These are phyloP conservation scores for Pyrus bretschneideri DNA, from an alignment of 306 rosid species.

Conservation along the genomic window DNA sequence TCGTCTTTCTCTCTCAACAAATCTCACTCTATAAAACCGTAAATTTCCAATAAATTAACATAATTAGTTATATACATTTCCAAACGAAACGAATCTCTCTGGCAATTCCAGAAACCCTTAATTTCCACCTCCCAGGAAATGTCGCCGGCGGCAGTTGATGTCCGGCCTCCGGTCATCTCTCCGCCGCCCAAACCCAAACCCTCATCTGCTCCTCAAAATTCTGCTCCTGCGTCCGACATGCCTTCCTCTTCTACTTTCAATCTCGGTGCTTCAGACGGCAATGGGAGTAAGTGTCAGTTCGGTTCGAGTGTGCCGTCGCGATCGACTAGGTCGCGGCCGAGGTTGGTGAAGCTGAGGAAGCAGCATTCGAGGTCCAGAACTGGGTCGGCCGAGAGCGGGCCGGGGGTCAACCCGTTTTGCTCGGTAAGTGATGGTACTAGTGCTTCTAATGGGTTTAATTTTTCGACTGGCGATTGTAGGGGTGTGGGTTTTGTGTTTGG, in stretches of 20 bases:
- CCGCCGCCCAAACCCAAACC: conserved; percentile 7
- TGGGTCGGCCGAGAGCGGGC: conserved; percentile 13
- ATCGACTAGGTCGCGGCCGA: conserved; percentile 39
- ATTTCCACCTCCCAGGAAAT: conserved; percentile 17
- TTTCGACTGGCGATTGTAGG: not conserved
- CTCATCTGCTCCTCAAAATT: conserved; percentile 13
- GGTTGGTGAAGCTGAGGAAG: conserved; percentile 59
- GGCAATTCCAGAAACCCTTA: conserved; percentile 28
- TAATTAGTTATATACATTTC: not conserved
- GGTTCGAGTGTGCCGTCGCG: conserved; percentile 5
- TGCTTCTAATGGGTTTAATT: conserved; percentile 8
- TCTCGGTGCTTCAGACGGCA: conserved; percentile 15
- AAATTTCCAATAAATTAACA: not conserved
- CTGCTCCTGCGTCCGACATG: conserved; percentile 21
- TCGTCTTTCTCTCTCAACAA: not conserved
- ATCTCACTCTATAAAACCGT: not conserved
- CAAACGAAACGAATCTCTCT: not conserved
- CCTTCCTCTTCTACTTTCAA: conserved; percentile 18
- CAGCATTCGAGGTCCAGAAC: conserved; percentile 46
- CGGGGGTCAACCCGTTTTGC: conserved; percentile 43
- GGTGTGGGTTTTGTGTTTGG: conserved; percentile 10
- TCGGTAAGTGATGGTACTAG: conserved; percentile 18
- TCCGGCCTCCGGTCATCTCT: conserved; percentile 36
- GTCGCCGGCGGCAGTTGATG: conserved; percentile 47
- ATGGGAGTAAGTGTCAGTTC: conserved; percentile 10